These are phyloP conservation scores for Elongisporangium senticosum DNA, from an alignment of 352 stramenopile genomes.

Conservation along the genomic window DNA sequence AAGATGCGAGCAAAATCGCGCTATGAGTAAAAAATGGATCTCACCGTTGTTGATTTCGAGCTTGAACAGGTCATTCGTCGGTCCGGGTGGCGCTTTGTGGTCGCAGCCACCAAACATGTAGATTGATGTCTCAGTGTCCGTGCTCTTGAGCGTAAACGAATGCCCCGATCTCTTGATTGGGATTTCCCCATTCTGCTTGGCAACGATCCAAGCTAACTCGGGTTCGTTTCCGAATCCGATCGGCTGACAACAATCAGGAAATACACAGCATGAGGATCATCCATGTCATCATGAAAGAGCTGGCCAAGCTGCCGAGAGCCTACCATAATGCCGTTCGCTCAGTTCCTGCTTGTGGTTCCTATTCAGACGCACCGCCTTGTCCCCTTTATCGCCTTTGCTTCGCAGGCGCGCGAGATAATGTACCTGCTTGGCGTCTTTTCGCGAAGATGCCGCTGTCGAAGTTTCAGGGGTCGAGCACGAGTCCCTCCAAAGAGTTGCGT, in stretches of 20 bases:
- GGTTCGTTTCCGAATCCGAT: slow-evolving; percentile 81
- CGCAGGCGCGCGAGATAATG: not conserved
- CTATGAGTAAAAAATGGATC: not conserved
- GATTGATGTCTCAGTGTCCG: slow-evolving; percentile 54
- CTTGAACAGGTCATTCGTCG: slow-evolving; percentile 92
- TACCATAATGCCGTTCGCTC: slow-evolving; percentile 16
- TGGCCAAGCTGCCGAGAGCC: not conserved
- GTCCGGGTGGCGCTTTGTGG: slow-evolving; percentile 87
- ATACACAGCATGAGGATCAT: not conserved
- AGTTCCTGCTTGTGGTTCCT: not conserved
- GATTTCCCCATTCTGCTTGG: slow-evolving; percentile 90
- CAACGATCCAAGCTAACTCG: slow-evolving; percentile 85
- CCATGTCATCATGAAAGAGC: not conserved
- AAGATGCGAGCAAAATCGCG: not conserved
- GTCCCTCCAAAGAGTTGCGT: not conserved
- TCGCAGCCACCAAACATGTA: slow-evolving; percentile 90
- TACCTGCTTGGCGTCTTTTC: not conserved
- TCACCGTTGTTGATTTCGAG: slow-evolving; percentile 88
- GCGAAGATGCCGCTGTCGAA: not conserved
- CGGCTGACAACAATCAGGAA: slow-evolving; percentile 29
- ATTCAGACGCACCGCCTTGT: not conserved
- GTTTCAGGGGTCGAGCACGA: not conserved
- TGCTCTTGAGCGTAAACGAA: slow-evolving; percentile 89
- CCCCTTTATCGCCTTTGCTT: not conserved
- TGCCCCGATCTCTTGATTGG: slow-evolving; percentile 93